Base-by-base conservation (phyloP, 1,284 basidiomycete genomes). In the Inonotus obliquus region DNA sequence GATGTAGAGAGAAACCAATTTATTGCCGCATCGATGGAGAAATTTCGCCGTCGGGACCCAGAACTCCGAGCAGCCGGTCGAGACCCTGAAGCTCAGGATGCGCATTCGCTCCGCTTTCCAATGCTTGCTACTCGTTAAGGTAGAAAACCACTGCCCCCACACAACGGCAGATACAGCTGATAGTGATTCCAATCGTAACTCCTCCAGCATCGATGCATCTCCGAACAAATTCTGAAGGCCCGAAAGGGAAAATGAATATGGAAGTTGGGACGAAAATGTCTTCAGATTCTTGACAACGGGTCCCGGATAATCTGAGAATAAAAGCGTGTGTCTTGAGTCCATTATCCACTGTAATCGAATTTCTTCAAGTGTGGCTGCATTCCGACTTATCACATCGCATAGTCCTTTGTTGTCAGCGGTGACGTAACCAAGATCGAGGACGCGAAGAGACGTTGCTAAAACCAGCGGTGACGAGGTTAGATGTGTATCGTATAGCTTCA, bases 391-490 rank as follows among this genome's bases (percentile, higher is more conserved):
- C 9, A 64, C n/a, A 13, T 14, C 10, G 29, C 57, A 59, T 38
- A 64, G 49, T 39, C 27, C 44, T 4, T 14, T 4, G 38, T 55
- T 49, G 7, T 48, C 52, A 11, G 58, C 23, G n/a, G 13, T 25
- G 21, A 55, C 52, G 29, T 58, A 64, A 2, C 55, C 63, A 48
- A 64, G 54, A 17, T 58, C 60, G 21, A 64, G 35, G n/a, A 45
- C 32, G 3, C 57, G 62, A 11, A 63, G 39, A 21, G 49, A 19
- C 7, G 44, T 49, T n/a, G 51, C n/a, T n/a, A 39, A 7, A 7
- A 10, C 21, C 35, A 59, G 32, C 11, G 23, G 35, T 14, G 23
- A 47, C 13, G 27, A 54, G 17, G 23, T 41, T 21, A 63, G 25
- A n/a, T 56, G 25, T 32, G 57, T 25, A 37, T 63, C 62, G 38